Evolutionary conservation across 148 eudicot genomes (phyloP), one percentile per base, ranked within the genome.

Genomic region (Silene latifolia): DNA sequence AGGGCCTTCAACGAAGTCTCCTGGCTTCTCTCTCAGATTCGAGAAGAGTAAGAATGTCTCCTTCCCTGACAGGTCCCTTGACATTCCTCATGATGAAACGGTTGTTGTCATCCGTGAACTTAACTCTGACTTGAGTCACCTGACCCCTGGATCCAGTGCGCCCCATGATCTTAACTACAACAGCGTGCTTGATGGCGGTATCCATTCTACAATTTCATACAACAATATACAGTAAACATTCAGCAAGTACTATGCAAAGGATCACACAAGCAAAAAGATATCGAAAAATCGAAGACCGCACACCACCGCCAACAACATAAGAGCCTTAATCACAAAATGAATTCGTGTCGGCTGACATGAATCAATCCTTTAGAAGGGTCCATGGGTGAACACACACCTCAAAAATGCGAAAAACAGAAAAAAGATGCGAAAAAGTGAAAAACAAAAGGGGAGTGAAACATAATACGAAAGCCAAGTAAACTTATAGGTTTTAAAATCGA

Each of bases 21-120:
- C 78, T 76, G 15, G 78, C 78, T 42, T 76, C 78, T 42, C 78
- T 68, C 78, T 76, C 78, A 10, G 78, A 76, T 72, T 76, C 78
- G 0, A 76, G 78, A 21, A 76, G 78, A 24, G 78, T 76, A n/a
- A 76, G 78, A 44, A 76, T 18, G 35, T 76, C 78, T 3, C 78
- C 78, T 42, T 76, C 78, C 71, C 78, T 76, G 44, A 76, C 78
- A 0, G 78, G 78, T 58, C 78, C 77, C 71, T 74, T 74, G 51
- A 74, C 77, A 7, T 74, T 74, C 77, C 77, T 74, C 77, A 74
- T 74, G 71, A 74, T 74, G 51, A 74, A 74, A 74, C 77, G 77
- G 48, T 64, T 74, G 27, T 51, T 51, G 77, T 74, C 77, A 53
- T 74, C 77, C 48, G 54, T 19, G 17, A 74, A 74, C 77, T 74